Conservation (phyloP, 1,284 basidiomycete species). For the Crucibulum cyathiforme region DNA sequence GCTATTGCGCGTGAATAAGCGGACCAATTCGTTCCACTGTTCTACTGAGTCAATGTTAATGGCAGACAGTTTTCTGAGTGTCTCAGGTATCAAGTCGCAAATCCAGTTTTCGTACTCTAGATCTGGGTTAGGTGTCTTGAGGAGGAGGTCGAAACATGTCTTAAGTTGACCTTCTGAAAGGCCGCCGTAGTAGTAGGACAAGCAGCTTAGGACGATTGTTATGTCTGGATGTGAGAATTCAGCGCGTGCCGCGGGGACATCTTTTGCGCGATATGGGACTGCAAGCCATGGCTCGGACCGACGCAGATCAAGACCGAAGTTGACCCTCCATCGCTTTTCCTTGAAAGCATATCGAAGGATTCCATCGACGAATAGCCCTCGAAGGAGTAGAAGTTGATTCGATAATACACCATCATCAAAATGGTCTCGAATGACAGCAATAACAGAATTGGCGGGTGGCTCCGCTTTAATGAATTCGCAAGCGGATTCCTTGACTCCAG, state of each 20-base stretch:
- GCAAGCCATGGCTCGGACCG: slow-evolving; percentile 50
- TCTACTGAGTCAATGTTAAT: slow-evolving; percentile 49
- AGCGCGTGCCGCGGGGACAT: slow-evolving; percentile 52
- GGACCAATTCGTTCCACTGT: slow-evolving; percentile 41
- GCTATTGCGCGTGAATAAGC: slow-evolving; percentile 43
- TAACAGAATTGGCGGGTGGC: not conserved
- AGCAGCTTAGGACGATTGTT: slow-evolving; percentile 51
- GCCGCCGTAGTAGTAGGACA: slow-evolving; percentile 60
- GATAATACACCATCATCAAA: slow-evolving; percentile 21
- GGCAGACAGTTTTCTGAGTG: slow-evolving; percentile 38
- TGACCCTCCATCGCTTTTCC: slow-evolving; percentile 56
- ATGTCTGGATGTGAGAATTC: slow-evolving; percentile 66
- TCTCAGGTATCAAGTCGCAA: slow-evolving; percentile 27
- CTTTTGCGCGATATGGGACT: slow-evolving; percentile 61
- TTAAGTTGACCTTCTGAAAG: slow-evolving; percentile 47
- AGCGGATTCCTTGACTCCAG: not conserved
- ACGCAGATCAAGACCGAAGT: slow-evolving; percentile 52
- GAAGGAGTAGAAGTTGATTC: slow-evolving; percentile 46
- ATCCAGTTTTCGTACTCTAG: slow-evolving; percentile 53
- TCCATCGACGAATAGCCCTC: slow-evolving; percentile 50
- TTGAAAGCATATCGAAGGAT: slow-evolving; percentile 48
- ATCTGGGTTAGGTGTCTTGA: slow-evolving; percentile 50
- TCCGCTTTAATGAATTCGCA: not conserved
- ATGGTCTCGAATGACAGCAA: not conserved
- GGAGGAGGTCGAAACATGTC: slow-evolving; percentile 46